phyloP scores from a whole-genome alignment of 1,139 yeast genomes.

The Pichia sorboxylosa region DNA sequence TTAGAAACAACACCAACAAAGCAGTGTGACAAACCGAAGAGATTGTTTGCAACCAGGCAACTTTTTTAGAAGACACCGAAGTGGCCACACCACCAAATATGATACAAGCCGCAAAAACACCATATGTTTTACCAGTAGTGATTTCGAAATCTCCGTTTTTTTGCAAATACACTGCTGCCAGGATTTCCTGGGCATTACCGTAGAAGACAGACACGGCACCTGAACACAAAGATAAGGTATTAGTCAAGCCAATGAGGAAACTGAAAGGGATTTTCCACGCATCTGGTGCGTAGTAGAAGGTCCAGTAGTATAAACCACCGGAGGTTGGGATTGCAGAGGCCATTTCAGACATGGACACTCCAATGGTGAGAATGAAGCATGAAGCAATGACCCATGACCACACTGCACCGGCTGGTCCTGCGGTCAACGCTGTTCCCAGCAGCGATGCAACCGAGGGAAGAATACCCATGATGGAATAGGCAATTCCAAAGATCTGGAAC shows the following conservation, averaged over 20 bases:
- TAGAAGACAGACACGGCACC: constrained; percentile 51
- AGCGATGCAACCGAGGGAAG: constrained; percentile 36
- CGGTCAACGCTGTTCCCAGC: constrained; percentile 29
- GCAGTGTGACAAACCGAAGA: constrained; percentile 46
- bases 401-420: constrained; percentile 46
- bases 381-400: constrained; percentile 59
- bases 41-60: constrained; percentile 48
- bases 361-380: constrained; percentile 37
- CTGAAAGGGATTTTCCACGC: constrained; percentile 31
- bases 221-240: constrained; percentile 45
- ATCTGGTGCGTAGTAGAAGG: constrained; percentile 42
- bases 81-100: constrained; percentile 35
- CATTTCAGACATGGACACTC: constrained; percentile 47
- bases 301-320: constrained; percentile 56
- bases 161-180: constrained; percentile 41
- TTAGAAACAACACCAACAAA: constrained; percentile 43
- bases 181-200: constrained; percentile 44
- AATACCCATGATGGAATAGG: constrained; percentile 43
- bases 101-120: constrained; percentile 43
- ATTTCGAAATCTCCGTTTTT: constrained; percentile 36
- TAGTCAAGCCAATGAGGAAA: constrained; percentile 48
- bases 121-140: constrained; percentile 39
- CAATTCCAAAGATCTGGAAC: constrained; percentile 41
- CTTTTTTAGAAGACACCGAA: constrained; percentile 37
- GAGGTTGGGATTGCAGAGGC: constrained; percentile 60